A percentile compares a stretch with the other conserved stretches of the same genome.
phyloP scores from a whole-genome alignment of 176 grass and related monocot species.

The Pontederia crassipes region DNA sequence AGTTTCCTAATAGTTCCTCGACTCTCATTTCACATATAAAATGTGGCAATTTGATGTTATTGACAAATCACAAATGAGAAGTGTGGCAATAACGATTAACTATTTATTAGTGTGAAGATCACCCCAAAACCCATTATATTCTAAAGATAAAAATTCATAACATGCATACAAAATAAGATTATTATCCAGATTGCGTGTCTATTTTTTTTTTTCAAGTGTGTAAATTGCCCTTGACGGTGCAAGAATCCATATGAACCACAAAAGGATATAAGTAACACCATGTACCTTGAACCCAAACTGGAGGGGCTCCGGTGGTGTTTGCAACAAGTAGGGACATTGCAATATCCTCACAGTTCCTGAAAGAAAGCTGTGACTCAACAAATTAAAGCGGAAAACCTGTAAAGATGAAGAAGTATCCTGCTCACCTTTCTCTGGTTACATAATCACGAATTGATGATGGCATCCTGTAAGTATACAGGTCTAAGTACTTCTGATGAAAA shows the following conservation, averaged over 20 bases:
- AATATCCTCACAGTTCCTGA: conserved; percentile 17
- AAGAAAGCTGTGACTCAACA: not conserved
- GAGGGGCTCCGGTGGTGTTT: conserved; percentile 14
- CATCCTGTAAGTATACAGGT: conserved; percentile 75
- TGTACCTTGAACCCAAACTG: conserved; percentile 19
- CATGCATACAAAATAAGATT: too few species aligned
- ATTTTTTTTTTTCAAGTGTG: not conserved
- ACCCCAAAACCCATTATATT: too few species aligned
- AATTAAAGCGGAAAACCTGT: not conserved
- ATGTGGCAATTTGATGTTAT: too few species aligned
- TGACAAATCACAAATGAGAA: too few species aligned
- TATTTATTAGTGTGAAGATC: too few species aligned
- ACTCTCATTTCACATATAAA: too few species aligned
- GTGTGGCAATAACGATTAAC: too few species aligned
- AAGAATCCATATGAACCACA: not conserved
- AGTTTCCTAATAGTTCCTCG: too few species aligned
- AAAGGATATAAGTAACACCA: not conserved
- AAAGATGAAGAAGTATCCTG: not conserved
- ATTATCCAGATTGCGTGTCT: too few species aligned
- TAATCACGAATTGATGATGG: conserved; percentile 39
- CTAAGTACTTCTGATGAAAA: conserved; percentile 61
- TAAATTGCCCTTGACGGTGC: not conserved
- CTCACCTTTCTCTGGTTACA: conserved; percentile 7
- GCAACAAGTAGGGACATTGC: conserved; percentile 20
- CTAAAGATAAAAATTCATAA: too few species aligned